Evolutionary conservation across 805 yeast species (phyloP).

Genomic region (Candida pini): DNA sequence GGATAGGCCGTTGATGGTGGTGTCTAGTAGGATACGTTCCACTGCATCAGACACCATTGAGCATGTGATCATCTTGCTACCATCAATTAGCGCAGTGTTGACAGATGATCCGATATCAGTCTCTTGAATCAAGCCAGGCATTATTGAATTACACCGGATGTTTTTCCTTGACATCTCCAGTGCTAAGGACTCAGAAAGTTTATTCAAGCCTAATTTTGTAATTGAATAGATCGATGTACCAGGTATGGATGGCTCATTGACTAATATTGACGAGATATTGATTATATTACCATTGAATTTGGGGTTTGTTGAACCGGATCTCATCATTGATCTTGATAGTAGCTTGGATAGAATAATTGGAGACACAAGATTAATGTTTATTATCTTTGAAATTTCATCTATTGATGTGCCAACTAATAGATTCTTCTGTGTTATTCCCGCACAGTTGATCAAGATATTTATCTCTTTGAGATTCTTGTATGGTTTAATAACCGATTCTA

Average conservation of each 20-base stretch:
- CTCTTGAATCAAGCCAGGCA: constrained; percentile 62
- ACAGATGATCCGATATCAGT: constrained; percentile 58
- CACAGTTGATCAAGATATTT: constrained; percentile 55
- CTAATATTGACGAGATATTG: constrained; percentile 64
- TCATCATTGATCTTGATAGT: constrained; percentile 46
- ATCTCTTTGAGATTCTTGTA: constrained; percentile 29
- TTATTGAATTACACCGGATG: constrained; percentile 57
- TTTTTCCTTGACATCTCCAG: constrained; percentile 47
- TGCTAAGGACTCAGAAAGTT: constrained; percentile 56
- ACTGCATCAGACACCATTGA: constrained; percentile 10
- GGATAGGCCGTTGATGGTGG: constrained; percentile 9
- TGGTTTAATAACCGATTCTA: constrained; percentile 10
- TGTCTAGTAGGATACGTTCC: constrained; percentile 4
- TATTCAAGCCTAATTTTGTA: constrained; percentile 63
- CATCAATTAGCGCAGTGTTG: constrained; percentile 10
- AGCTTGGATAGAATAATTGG: constrained; percentile 56
- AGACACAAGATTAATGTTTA: constrained; percentile 52
- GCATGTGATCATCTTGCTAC: constrained; percentile 6
- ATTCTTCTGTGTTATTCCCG: constrained; percentile 57
- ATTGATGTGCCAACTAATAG: constrained; percentile 40
- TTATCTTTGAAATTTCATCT: constrained; percentile 37
- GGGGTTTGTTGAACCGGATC: no score
- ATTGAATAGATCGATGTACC: constrained; percentile 69
- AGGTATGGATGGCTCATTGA: constrained; percentile 34
- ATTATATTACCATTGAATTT: constrained; percentile 42